Conservation (phyloP, 1,139 yeast genomes). For the Citeromyces siamensis region DNA sequence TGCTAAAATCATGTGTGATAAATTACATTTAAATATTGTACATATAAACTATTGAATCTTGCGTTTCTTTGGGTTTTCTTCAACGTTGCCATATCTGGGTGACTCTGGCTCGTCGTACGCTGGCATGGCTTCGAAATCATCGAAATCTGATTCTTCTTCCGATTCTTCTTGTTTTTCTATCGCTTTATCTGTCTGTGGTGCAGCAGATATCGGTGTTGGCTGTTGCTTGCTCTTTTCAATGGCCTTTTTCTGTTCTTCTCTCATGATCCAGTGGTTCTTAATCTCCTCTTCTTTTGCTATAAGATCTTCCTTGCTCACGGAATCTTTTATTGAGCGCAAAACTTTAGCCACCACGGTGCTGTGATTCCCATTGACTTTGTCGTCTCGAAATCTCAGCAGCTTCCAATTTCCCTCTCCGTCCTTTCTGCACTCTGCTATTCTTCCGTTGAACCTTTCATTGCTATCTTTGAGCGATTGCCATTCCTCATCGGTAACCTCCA, state of each 20-base stretch:
- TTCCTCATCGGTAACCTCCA: slow-evolving; percentile 55
- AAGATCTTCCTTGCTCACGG: slow-evolving; percentile 71
- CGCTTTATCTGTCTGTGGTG: slow-evolving; percentile 5
- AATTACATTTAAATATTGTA: slow-evolving; percentile 9
- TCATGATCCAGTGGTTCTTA: slow-evolving; percentile 35
- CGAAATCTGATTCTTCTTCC: slow-evolving; percentile 19
- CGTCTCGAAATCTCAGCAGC: slow-evolving; percentile 83
- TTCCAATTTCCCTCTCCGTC: slow-evolving; percentile 64
- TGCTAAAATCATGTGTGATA: slow-evolving; percentile 35
- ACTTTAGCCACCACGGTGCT: slow-evolving; percentile 70
- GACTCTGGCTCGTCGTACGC: slow-evolving; percentile 14
- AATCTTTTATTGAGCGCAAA: slow-evolving; percentile 73
- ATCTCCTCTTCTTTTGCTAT: slow-evolving; percentile 33
- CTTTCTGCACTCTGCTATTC: slow-evolving; percentile 74
- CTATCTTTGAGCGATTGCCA: slow-evolving; percentile 68
- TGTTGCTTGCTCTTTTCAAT: background rate
- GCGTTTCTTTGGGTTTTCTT: slow-evolving; percentile 8
- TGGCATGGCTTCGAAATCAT: slow-evolving; percentile 22
- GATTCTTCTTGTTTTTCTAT: slow-evolving; percentile 5
- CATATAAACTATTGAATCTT: slow-evolving; percentile 6
- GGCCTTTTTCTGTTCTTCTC: slow-evolving; percentile 8
- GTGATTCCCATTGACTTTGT: slow-evolving; percentile 83
- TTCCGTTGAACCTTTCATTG: slow-evolving; percentile 78
- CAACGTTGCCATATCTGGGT: slow-evolving; percentile 15
- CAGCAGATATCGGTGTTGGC: background rate